Evolutionary conservation across 1,139 yeast genomes (phyloP).

Genomic region (Kurtzmaniella natalensis): DNA sequence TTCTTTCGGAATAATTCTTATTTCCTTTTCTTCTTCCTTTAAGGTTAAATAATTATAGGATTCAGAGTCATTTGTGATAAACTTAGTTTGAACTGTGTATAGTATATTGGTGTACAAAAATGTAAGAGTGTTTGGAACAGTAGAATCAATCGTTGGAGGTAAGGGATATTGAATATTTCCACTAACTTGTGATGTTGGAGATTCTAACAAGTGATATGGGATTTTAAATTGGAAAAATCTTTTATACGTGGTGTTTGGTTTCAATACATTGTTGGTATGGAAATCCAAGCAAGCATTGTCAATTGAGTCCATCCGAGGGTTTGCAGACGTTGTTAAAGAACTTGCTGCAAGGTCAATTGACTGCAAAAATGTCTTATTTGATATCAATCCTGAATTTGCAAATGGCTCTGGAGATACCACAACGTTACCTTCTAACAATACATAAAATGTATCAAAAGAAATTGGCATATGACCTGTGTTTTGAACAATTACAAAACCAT

Average conservation of each 20-base stretch:
- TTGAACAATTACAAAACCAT: constrained; percentile 31
- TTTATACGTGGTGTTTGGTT: constrained; percentile 30
- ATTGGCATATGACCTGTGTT: constrained; percentile 24
- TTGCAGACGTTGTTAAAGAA: constrained; percentile 41
- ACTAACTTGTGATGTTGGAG: constrained; percentile 16
- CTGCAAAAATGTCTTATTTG: constrained; percentile 28
- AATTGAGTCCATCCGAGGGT: constrained; percentile 31
- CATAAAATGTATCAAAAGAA: constrained; percentile 39
- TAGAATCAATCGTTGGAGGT: constrained; percentile 36
- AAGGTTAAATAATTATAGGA: constrained; percentile 42
- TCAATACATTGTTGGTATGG: constrained; percentile 19
- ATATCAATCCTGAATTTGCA: constrained; percentile 25
- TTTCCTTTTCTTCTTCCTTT: constrained; percentile 23
- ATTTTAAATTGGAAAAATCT: constrained; percentile 14
- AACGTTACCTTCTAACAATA: constrained; percentile 36
- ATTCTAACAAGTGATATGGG: constrained; percentile 7
- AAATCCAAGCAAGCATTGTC: constrained; percentile 27
- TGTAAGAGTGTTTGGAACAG: constrained; percentile 15
- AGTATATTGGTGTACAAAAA: constrained; percentile 28
- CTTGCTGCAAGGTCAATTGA: constrained; percentile 44
- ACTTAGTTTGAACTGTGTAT: constrained; percentile 39
- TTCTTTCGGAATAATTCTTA: constrained; percentile 25
- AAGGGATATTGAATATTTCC: constrained; percentile 30
- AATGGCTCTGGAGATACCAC: too few species aligned
- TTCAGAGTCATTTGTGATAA: constrained; percentile 34